These are phyloP conservation scores for Fusarium setosum DNA, from an alignment of 2,329 filamentous ascomycete species.

Conservation along the genomic window DNA sequence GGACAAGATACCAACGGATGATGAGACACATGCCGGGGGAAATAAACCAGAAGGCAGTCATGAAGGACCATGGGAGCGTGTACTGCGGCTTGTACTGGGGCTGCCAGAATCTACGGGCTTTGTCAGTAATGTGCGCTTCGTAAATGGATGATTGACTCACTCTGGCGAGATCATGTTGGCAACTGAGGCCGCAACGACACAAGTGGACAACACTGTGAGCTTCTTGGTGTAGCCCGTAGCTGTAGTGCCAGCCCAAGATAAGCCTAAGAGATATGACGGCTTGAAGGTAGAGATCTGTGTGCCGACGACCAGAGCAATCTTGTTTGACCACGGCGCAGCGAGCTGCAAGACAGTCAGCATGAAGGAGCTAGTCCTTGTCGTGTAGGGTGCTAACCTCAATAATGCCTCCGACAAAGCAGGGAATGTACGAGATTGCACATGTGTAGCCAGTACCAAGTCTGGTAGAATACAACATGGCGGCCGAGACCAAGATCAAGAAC, in stretches of 20 bases:
- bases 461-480: not conserved
- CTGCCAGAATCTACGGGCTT: not conserved
- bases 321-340: conserved; percentile 1
- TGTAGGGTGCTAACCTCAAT: not conserved
- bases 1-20: not conserved
- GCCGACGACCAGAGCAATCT: not conserved
- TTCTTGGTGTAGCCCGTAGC: not conserved
- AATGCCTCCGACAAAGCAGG: not conserved
- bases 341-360: not conserved
- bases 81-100: not conserved
- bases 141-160: not conserved
- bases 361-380: not conserved
- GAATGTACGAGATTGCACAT: not conserved
- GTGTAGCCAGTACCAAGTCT: not conserved
- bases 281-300: not conserved
- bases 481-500: not conserved
- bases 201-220: not conserved
- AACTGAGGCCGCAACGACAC: not conserved
- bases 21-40: not conserved
- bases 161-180: not conserved
- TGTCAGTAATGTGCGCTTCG: not conserved
- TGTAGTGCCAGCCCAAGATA: not conserved
- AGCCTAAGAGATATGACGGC: not conserved
- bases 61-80: not conserved
- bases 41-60: conserved; percentile 1